These are phyloP conservation scores for Lecanicillium sp. DNA, from an alignment of 2,329 filamentous ascomycete genomes.

Conservation along the genomic window DNA sequence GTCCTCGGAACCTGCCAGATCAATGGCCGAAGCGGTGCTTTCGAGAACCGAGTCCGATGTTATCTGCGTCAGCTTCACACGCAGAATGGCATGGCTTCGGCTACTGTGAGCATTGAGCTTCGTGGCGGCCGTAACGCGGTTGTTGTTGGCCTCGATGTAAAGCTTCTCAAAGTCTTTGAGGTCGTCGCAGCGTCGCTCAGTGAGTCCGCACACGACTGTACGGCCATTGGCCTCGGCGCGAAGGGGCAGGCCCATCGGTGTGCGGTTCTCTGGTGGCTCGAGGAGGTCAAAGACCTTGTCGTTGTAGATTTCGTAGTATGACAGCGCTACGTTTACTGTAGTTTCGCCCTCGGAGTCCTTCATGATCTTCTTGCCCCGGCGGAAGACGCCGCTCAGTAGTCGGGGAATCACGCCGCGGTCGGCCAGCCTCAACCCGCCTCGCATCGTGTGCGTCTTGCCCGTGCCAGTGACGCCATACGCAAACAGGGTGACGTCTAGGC, in stretches of 20 bases:
- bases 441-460: conserved; percentile 94
- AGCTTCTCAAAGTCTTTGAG: conserved; percentile 84
- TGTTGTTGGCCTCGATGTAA: conserved; percentile 88
- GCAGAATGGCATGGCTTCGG: conserved; percentile 81
- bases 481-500: conserved; percentile 81
- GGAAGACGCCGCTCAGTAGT: conserved; percentile 76
- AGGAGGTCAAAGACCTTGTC: conserved; percentile 92
- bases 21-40: conserved; percentile 87
- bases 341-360: conserved; percentile 70
- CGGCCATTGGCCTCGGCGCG: conserved; percentile 81
- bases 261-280: conserved; percentile 80
- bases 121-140: conserved; percentile 81
- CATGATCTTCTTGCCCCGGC: conserved; percentile 74
- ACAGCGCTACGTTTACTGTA: conserved; percentile 65
- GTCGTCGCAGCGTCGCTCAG: conserved; percentile 72
- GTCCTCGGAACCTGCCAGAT: conserved; percentile 91
- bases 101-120: conserved; percentile 91
- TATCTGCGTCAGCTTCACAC: conserved; percentile 77
- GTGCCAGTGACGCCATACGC: conserved; percentile 91
- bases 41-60: conserved; percentile 60
- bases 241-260: conserved; percentile 69
- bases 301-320: conserved; percentile 96
- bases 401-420: conserved; percentile 85
- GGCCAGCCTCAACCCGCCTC: conserved; percentile 76
- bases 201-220: conserved; percentile 79